Evolutionary conservation across 495 filamentous ascomycete genomes (phyloP).

Genomic region (Aspergillus homomorphus): DNA sequence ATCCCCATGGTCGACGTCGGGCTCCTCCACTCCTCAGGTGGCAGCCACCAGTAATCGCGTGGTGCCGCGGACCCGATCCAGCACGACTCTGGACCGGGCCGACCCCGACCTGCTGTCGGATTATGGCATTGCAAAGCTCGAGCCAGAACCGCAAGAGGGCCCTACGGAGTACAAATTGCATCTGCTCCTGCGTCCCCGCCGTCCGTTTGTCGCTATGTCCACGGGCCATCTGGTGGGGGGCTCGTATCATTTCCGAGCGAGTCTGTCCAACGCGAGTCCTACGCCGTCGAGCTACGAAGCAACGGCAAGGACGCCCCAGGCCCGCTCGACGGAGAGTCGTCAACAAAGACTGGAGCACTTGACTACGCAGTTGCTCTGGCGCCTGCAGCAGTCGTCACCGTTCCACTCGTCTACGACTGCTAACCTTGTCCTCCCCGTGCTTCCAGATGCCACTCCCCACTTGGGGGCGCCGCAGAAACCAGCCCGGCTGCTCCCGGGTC

Average conservation of each 20-base stretch:
- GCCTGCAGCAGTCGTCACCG: slow-evolving; percentile 89
- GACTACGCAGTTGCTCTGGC: slow-evolving; percentile 93
- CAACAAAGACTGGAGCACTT: slow-evolving; percentile 85
- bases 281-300: slow-evolving; percentile 27
- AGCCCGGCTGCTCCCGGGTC: slow-evolving; percentile 66
- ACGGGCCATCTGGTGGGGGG: slow-evolving; percentile 59
- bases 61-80: slow-evolving; percentile 28
- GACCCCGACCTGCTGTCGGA: slow-evolving; percentile 57
- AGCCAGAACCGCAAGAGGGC: slow-evolving; percentile 89
- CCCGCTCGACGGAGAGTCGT: slow-evolving; percentile 49
- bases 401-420: slow-evolving; percentile 75
- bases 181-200: slow-evolving; percentile 75
- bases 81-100: slow-evolving; percentile 26
- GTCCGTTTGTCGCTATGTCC: slow-evolving; percentile 62
- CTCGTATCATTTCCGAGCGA: slow-evolving; percentile 54
- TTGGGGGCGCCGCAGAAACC: slow-evolving; percentile 55
- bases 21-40: slow-evolving; percentile 39
- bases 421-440: slow-evolving; percentile 66
- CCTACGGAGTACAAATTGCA: slow-evolving; percentile 96
- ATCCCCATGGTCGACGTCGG: slow-evolving; percentile 77
- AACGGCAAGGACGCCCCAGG: slow-evolving; percentile 24
- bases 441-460: slow-evolving; percentile 60
- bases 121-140: slow-evolving; percentile 70
- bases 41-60: slow-evolving; percentile 20
- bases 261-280: slow-evolving; percentile 21